Percentiles rank a stretch among this genome's conserved stretches.
Conservation (phyloP, 2,329 filamentous ascomycete genomes). For the Fusarium brevicatenulatum region DNA sequence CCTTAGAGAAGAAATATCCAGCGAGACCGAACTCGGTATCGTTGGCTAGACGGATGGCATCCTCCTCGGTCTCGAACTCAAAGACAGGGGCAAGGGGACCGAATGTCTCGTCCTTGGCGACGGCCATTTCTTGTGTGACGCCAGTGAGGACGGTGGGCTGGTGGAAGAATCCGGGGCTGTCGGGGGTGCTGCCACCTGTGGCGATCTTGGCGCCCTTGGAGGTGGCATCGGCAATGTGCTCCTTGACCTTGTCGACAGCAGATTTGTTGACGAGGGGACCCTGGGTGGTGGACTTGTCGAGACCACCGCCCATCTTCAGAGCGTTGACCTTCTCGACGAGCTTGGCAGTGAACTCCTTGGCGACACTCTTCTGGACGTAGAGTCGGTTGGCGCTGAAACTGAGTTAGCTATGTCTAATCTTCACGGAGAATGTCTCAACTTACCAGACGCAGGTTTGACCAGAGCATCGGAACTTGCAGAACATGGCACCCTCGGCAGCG, state of each 20-base stretch:
- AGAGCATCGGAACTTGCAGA: constrained; percentile 52
- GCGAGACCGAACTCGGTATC: constrained; percentile 53
- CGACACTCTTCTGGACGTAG: constrained; percentile 48
- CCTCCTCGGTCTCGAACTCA: constrained; percentile 51
- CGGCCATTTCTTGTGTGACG: constrained; percentile 45
- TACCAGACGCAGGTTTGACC: constrained; percentile 72
- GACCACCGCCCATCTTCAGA: constrained; percentile 44
- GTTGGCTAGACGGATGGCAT: constrained; percentile 53
- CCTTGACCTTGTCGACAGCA: constrained; percentile 69
- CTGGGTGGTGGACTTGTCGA: constrained; percentile 42
- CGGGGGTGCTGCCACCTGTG: constrained; percentile 70
- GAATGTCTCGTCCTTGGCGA: constrained; percentile 48
- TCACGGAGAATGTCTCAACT: neutral
- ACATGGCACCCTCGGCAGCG: constrained; percentile 65
- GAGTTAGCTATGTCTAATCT: neutral
- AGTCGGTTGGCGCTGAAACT: constrained; percentile 49
- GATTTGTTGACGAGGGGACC: constrained; percentile 69
- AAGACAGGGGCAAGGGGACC: constrained; percentile 46
- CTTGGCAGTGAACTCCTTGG: constrained; percentile 45
- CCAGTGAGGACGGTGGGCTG: constrained; percentile 77
- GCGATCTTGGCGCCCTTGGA: constrained; percentile 68
- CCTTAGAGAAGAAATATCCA: constrained; percentile 49
- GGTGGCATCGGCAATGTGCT: constrained; percentile 70
- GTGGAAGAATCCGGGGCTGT: constrained; percentile 72
- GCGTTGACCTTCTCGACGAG: constrained; percentile 45